Evolutionary conservation across 2,329 filamentous ascomycete genomes (phyloP).

Genomic region (Ambrosiella beaveri): DNA sequence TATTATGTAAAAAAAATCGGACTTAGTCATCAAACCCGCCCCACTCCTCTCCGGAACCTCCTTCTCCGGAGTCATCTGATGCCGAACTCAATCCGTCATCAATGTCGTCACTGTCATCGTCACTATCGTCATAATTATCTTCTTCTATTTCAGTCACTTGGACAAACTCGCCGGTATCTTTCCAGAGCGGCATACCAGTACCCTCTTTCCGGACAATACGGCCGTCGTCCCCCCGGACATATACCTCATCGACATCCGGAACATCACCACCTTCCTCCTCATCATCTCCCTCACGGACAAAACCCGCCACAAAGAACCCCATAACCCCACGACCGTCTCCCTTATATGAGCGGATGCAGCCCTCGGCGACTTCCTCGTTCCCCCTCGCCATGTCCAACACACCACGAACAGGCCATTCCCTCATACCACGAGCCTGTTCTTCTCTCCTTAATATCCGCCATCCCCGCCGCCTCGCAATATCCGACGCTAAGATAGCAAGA

Average conservation of each 20-base stretch:
- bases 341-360: slow-evolving; percentile 67
- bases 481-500: slow-evolving; percentile 48
- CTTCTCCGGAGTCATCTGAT: not conserved
- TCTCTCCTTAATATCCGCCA: slow-evolving; percentile 62
- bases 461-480: slow-evolving; percentile 45
- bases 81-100: slow-evolving; percentile 8
- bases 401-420: slow-evolving; percentile 54
- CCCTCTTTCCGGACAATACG: slow-evolving; percentile 27
- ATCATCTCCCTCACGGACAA: slow-evolving; percentile 40
- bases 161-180: slow-evolving; percentile 19
- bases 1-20: not conserved
- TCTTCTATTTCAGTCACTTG: slow-evolving; percentile 13
- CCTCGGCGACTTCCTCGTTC: slow-evolving; percentile 43
- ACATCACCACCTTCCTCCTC: not conserved
- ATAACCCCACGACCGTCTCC: slow-evolving; percentile 71
- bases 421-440: slow-evolving; percentile 61
- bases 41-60: slow-evolving; percentile 11
- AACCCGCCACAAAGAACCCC: slow-evolving; percentile 89
- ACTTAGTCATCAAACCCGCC: slow-evolving; percentile 16
- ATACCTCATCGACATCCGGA: slow-evolving; percentile 26
- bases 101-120: not conserved
- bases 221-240: slow-evolving; percentile 31
- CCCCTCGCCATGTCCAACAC: slow-evolving; percentile 31
- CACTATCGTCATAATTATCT: slow-evolving; percentile 7
- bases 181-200: slow-evolving; percentile 22